These are phyloP conservation scores for Candida loeiensis DNA, from an alignment of 805 yeast species.

Conservation along the genomic window DNA sequence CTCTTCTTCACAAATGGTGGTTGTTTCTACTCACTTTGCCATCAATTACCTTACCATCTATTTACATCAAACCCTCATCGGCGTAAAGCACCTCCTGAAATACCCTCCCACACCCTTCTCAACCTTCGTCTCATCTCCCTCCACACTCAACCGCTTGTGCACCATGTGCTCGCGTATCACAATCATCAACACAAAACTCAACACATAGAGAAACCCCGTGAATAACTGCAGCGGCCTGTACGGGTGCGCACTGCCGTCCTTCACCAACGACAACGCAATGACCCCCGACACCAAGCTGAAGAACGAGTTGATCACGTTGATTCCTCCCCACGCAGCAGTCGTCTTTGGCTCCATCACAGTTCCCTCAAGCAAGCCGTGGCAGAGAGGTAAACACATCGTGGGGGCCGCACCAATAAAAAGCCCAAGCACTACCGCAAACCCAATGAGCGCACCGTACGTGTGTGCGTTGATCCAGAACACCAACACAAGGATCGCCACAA, in stretches of 20 bases:
- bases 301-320: constrained; percentile 29
- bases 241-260: constrained; percentile 27
- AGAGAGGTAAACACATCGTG: constrained; percentile 16
- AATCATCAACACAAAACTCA: constrained; percentile 39
- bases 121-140: background rate
- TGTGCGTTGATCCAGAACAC: constrained; percentile 40
- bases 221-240: constrained; percentile 59
- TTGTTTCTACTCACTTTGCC: background rate
- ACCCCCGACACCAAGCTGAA: constrained; percentile 49
- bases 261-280: constrained; percentile 46
- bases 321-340: constrained; percentile 40
- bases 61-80: background rate
- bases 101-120: background rate
- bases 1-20: too few species aligned
- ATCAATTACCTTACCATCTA: background rate
- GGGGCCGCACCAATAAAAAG: constrained; percentile 28
- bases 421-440: constrained; percentile 29
- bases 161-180: constrained; percentile 54
- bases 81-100: background rate
- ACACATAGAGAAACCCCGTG: constrained; percentile 48
- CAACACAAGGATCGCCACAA: constrained; percentile 23
- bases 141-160: constrained; percentile 17
- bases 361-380: constrained; percentile 8
- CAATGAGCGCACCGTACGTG: constrained; percentile 28
- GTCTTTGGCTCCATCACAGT: constrained; percentile 16